phyloP scores from a whole-genome alignment of 2,329 filamentous ascomycete genomes.

The Venturia oleaginea region DNA sequence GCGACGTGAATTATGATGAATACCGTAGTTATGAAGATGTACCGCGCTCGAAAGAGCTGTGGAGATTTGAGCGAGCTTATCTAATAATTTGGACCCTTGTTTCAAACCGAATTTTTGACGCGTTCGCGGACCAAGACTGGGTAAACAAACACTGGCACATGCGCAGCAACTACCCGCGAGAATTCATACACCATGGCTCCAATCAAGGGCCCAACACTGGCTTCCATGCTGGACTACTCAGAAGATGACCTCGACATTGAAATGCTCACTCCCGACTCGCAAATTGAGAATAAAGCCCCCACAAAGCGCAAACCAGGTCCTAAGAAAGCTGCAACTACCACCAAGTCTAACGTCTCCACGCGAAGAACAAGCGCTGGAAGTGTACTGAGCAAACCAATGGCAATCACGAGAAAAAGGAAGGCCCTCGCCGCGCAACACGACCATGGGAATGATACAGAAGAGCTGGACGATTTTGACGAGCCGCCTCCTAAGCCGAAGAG shows the following conservation, averaged over 20 bases:
- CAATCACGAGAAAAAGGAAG: constrained; percentile 26
- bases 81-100: constrained; percentile 1
- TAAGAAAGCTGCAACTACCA: constrained; percentile 19
- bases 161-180: not conserved
- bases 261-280: constrained; percentile 32
- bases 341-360: constrained; percentile 28
- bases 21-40: no score
- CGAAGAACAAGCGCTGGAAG: constrained; percentile 29
- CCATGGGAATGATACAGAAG: constrained; percentile 36
- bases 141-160: not conserved
- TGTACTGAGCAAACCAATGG: constrained; percentile 22
- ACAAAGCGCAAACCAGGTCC: constrained; percentile 14
- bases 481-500: not conserved
- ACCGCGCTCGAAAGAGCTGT: no score
- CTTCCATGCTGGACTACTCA: constrained; percentile 33
- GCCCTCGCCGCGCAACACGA: constrained; percentile 23
- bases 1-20: no score
- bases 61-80: not conserved
- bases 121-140: not conserved
- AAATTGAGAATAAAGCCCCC: constrained; percentile 25
- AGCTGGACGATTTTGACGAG: constrained; percentile 32
- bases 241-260: constrained; percentile 32
- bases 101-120: not conserved
- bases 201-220: constrained; percentile 22
- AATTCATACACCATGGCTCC: constrained; percentile 1